phyloP scores from a whole-genome alignment of 495 filamentous ascomycete genomes.

The Tuber aestivum region DNA sequence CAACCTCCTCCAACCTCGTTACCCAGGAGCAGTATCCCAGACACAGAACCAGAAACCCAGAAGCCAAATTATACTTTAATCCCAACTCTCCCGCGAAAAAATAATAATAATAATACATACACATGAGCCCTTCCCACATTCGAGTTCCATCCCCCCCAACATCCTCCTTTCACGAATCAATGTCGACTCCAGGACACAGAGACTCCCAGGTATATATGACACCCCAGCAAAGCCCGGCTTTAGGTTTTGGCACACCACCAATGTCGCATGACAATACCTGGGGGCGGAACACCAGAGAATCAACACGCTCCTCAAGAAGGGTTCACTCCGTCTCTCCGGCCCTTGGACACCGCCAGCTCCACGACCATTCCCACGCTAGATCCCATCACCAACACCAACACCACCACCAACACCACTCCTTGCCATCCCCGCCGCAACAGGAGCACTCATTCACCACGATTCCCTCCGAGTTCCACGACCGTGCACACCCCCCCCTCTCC shows the following conservation, averaged over 20 bases:
- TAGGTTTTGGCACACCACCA: slow-evolving; percentile 35
- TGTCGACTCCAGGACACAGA: slow-evolving; percentile 26
- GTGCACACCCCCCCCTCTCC: slow-evolving; percentile 34
- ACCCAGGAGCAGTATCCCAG: slow-evolving; percentile 31
- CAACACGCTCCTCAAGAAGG: slow-evolving; percentile 25
- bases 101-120: not conserved
- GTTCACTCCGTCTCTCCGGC: slow-evolving; percentile 34
- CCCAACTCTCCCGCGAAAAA: not conserved
- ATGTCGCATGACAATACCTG: slow-evolving; percentile 36
- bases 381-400: slow-evolving; percentile 16
- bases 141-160: not conserved
- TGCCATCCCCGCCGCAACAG: slow-evolving; percentile 40
- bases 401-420: slow-evolving; percentile 24
- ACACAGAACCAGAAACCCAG: not conserved
- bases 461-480: slow-evolving; percentile 26
- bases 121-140: not conserved
- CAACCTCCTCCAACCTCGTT: not conserved
- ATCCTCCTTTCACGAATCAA: not conserved
- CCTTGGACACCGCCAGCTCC: slow-evolving; percentile 30
- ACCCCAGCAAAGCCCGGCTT: slow-evolving; percentile 34
- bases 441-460: slow-evolving; percentile 28
- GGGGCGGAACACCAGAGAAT: slow-evolving; percentile 31
- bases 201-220: slow-evolving; percentile 29
- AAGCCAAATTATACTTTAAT: not conserved
- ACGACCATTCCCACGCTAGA: slow-evolving; percentile 16